These are phyloP conservation scores for Sonneratia alba DNA, from an alignment of 345 rosid genomes.

Conservation along the genomic window DNA sequence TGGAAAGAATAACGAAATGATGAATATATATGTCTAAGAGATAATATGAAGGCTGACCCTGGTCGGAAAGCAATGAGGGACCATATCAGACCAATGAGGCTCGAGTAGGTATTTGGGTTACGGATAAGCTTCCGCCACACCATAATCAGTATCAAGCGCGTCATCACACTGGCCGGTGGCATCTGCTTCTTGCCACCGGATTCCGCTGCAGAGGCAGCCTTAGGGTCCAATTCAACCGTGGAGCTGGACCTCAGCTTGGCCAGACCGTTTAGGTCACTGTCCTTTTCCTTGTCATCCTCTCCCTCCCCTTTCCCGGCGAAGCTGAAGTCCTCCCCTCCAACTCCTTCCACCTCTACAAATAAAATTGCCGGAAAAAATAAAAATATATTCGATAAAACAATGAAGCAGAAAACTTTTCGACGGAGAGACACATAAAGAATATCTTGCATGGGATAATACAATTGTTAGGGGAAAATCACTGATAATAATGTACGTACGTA, in stretches of 20 bases:
- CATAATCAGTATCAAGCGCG: conserved; percentile 89
- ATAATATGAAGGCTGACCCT: conserved; percentile 4
- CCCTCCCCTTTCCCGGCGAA: conserved; percentile 46
- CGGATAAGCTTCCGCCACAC: conserved; percentile 96
- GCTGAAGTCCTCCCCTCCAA: conserved; percentile 40
- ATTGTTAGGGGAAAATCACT: too few species aligned
- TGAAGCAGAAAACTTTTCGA: too few species aligned
- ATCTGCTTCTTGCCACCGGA: conserved; percentile 33
- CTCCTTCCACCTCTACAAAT: conserved; percentile 38
- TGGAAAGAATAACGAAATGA: too few species aligned
- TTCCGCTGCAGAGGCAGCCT: conserved; percentile 1
- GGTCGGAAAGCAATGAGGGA: conserved; percentile 82
- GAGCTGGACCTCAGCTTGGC: conserved; percentile 53
- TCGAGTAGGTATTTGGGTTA: conserved; percentile 95
- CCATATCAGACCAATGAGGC: conserved; percentile 87
- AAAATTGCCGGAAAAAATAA: too few species aligned
- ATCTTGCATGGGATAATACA: too few species aligned
- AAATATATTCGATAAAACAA: too few species aligned
- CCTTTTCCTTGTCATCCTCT: conserved; percentile 22
- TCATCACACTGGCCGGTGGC: conserved; percentile 98
- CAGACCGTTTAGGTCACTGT: conserved; percentile 35
- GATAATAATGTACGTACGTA: too few species aligned
- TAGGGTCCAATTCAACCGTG: conserved; percentile 42
- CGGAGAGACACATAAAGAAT: too few species aligned
- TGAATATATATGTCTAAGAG: too few species aligned